Conservation (phyloP, 768 basidiomycete species). For the Lentinula sp. region DNA sequence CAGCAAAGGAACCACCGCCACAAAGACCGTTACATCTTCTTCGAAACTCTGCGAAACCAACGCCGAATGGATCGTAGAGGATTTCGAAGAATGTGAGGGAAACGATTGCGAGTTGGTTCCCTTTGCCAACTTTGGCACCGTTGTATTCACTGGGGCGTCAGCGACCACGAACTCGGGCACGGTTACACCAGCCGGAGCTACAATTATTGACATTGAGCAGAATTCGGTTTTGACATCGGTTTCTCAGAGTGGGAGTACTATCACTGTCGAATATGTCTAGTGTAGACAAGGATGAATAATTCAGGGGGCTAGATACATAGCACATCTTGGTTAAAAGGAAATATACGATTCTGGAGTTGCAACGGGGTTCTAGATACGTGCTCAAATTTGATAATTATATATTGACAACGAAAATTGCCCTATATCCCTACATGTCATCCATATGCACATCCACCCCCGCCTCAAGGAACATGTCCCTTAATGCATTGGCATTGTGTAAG, state of each 20-base stretch:
- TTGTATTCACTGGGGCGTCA: constrained; percentile 25
- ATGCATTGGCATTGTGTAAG: constrained; percentile 8
- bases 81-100: constrained; percentile 6
- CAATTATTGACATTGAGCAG: constrained; percentile 29
- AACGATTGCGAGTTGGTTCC: constrained; percentile 16
- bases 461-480: constrained; percentile 9
- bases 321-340: too few species aligned
- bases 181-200: constrained; percentile 21
- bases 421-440: not conserved
- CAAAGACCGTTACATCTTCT: not conserved
- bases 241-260: constrained; percentile 11
- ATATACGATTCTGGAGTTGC: too few species aligned
- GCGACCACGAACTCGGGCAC: constrained; percentile 20
- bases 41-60: not conserved
- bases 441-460: not conserved
- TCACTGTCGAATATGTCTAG: constrained; percentile 13
- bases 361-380: too few species aligned
- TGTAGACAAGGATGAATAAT: not conserved
- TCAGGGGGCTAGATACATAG: too few species aligned
- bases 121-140: constrained; percentile 31
- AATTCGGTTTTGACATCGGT: constrained; percentile 19
- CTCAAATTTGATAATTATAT: too few species aligned
- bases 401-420: not conserved
- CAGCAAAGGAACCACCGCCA: constrained; percentile 1
- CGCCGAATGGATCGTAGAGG: constrained; percentile 6